Conservation (phyloP, 2,329 filamentous ascomycete species). For the Diaporthe sp. region DNA sequence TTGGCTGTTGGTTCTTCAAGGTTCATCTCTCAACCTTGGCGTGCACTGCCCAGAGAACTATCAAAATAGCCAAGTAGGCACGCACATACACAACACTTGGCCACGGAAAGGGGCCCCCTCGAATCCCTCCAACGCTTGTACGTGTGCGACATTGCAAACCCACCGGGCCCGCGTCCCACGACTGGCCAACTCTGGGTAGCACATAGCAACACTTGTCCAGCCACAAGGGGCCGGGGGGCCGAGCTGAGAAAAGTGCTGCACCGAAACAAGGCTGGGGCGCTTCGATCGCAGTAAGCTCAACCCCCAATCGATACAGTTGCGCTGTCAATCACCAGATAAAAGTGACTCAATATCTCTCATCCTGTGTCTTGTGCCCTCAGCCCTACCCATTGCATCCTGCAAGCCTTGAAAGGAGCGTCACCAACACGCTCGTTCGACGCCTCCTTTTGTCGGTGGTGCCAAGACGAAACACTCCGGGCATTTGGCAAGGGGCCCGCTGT, state of each 20-base stretch:
- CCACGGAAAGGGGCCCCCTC: slow-evolving; percentile 28
- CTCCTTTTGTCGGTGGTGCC: slow-evolving; percentile 23
- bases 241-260: slow-evolving; percentile 11
- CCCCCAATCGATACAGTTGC: neutral
- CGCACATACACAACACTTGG: slow-evolving; percentile 12
- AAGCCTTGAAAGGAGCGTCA: neutral
- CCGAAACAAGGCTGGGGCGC: slow-evolving; percentile 12
- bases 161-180: neutral
- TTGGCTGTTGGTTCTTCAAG: slow-evolving; percentile 17
- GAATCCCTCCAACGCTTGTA: neutral
- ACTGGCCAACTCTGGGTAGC: neutral
- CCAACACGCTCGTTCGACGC: slow-evolving; percentile 7
- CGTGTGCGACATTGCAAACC: neutral
- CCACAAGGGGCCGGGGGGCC: neutral
- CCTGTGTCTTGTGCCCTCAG: neutral
- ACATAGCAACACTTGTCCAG: neutral
- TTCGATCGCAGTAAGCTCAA: slow-evolving; percentile 9
- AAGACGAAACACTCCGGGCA: slow-evolving; percentile 24
- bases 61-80: slow-evolving; percentile 28
- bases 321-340: neutral
- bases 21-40: slow-evolving; percentile 28
- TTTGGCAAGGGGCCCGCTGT: slow-evolving; percentile 21
- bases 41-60: slow-evolving; percentile 23
- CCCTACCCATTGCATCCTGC: slow-evolving; percentile 16
- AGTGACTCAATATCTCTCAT: neutral